Evolutionary conservation across 75 land plant genomes (phyloP), one percentile per base, ranked within the genome.

Genomic region (Picea glauca): DNA sequence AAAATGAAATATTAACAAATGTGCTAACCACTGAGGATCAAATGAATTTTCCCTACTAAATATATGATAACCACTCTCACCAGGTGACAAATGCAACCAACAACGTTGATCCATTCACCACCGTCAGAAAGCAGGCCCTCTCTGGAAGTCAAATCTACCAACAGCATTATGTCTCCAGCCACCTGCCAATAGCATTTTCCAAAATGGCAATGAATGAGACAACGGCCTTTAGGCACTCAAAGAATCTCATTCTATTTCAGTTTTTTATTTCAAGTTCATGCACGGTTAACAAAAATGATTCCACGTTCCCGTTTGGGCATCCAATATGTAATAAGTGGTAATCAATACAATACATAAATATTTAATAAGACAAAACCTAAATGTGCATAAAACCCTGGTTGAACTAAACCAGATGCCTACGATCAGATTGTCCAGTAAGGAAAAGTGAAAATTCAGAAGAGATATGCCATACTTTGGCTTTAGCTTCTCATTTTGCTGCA

Each of bases 151-250:
- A 89, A 77, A 63, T 87, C 86, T 67, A 86, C n/a, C 60, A 91
- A 74, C 32, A 87, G 82, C 83, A 89, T 62, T 72, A 89, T 12
- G 78, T 91, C 93, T 8, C 86, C 82, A n/a, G 89, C 76, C 5
- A 88, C 87, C 91, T 91, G 72, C 38, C 13, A 14, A 62, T 54
- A 20, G 20, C 30, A 77, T n/a, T 38, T n/a, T 38, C 17, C 8
- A 18, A 9, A 17, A 59, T 13, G 26, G 33, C 33, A 77, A 9
- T 72, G 7, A 62, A 18, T 33, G 46, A 77, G 13, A 77, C 18
- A 32, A 77, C 15, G 1, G 20, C 66, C 13, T 38, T 60, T 20
- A 11, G 31, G 46, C 15, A 38, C 21, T 77, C 43, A 60, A 38
- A 62, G 15, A 11, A 61, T 77, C 23, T 62, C 31, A 30, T 26